Evolutionary conservation across 306 rosid species (phyloP), one percentile per base, ranked within the genome.

Genomic region (Oxytropis ochrocephala): DNA sequence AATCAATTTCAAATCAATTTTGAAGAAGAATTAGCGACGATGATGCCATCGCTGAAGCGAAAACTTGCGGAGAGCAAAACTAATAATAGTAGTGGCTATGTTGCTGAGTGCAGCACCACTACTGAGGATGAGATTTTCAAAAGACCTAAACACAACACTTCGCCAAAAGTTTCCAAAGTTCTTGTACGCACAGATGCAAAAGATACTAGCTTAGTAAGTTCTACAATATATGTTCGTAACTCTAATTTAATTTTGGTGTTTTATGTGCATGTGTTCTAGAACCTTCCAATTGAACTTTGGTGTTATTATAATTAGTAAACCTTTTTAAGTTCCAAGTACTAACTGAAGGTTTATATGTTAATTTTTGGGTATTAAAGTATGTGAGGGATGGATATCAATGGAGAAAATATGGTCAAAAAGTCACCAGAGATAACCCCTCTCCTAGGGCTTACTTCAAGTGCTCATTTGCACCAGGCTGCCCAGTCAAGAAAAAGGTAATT

Each of bases 381-480:
- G 95, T 94, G 85, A 87, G 83, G 51, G 98, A 94, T 77, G 96
- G 97, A 75, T 88, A 88, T 75, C 97, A 94, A 6, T 94, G 98
- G 99, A 87, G 99, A 47, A 94, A 94, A 69, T 94, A 94, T 36
- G 98, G 98, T 14, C 97, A 94, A 67, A 94, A 94, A 80, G 97
- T 90, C 2, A 94, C 98, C 16, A 85, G 91, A 79, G 95, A 91
- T 55, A 94, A 94, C 77, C 98, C 98, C 0, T 94, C 92, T 75
- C 98, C 98, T 14, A 88, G 97, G 81, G 98, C 98, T 67, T 94
- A 94, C 85, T 94, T 82, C 73, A 94, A 72, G 84, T 94, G 98
- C 74, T 94, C 98, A 29, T 78, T 49, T 80, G 91, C 96, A 42
- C 97, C 96, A 44, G 59, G 33, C 59, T 94, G 98, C 80, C 91